These are phyloP conservation scores for Clonostachys rosea DNA, from an alignment of 2,329 filamentous ascomycete genomes.

Conservation along the genomic window DNA sequence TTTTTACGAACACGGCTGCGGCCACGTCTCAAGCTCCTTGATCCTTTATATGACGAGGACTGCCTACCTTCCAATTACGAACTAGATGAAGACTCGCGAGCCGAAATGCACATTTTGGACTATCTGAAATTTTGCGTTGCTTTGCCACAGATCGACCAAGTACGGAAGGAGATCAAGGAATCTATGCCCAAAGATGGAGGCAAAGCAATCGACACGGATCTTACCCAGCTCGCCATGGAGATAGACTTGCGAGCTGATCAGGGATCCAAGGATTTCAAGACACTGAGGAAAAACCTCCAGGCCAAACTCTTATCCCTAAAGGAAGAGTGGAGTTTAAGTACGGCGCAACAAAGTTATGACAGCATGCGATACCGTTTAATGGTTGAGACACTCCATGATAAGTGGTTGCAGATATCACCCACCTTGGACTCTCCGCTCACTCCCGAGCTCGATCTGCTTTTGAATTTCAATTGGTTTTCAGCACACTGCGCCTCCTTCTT, in stretches of 20 bases:
- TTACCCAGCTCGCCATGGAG: constrained; percentile 22
- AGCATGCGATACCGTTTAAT: not conserved
- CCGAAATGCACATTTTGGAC: constrained; percentile 52
- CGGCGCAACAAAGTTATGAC: not conserved
- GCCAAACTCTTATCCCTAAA: constrained; percentile 21
- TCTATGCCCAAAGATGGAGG: constrained; percentile 9
- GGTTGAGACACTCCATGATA: not conserved
- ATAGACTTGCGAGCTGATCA: constrained; percentile 20
- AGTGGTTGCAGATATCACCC: not conserved
- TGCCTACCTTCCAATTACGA: not conserved
- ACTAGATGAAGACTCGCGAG: constrained; percentile 7
- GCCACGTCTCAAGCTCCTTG: constrained; percentile 2
- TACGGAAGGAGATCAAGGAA: constrained; percentile 24
- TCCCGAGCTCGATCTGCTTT: not conserved
- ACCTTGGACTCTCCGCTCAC: not conserved
- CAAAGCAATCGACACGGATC: constrained; percentile 27
- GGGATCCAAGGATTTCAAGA: constrained; percentile 17
- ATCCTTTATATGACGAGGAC: constrained; percentile 39
- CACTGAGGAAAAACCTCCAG: constrained; percentile 23
- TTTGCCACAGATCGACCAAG: constrained; percentile 28
- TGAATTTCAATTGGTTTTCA: not conserved
- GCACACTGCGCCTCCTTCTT: not conserved
- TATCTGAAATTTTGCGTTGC: constrained; percentile 53
- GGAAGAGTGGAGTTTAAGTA: constrained; percentile 23
- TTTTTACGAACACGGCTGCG: constrained; percentile 16